A percentile compares a stretch with the other conserved stretches of the same genome.
Conservation (phyloP, 2,329 filamentous ascomycete species). For the Phaeophleospora eucalypticola region DNA sequence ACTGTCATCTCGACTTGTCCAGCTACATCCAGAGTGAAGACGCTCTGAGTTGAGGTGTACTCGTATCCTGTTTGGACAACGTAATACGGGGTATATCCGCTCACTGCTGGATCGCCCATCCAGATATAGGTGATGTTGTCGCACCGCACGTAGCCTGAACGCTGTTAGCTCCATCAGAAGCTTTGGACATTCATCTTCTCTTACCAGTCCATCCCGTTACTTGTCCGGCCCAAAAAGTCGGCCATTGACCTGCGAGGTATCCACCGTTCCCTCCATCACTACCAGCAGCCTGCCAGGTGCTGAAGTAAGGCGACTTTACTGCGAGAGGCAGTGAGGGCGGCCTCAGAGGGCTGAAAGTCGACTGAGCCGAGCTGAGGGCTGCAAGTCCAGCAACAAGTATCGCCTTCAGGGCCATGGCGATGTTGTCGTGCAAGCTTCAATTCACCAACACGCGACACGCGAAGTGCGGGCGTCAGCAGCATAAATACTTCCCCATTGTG, state of each 20-base stretch:
- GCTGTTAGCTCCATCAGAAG: neutral
- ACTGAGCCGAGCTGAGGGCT: constrained; percentile 17
- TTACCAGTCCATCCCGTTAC: constrained; percentile 58
- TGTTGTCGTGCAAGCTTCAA: no score
- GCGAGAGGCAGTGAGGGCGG: constrained; percentile 69
- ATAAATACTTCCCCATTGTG: no score
- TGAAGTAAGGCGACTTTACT: constrained; percentile 70
- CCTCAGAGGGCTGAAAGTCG: constrained; percentile 58
- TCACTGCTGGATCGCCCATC: constrained; percentile 36
- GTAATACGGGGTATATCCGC: neutral
- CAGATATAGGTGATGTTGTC: constrained; percentile 54
- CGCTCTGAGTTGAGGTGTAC: constrained; percentile 68
- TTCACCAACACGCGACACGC: no score
- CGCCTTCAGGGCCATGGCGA: no score
- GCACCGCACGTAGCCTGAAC: constrained; percentile 57
- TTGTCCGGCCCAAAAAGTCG: constrained; percentile 31
- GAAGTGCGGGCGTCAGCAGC: no score
- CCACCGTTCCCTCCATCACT: constrained; percentile 60
- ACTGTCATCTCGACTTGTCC: constrained; percentile 49
- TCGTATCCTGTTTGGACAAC: constrained; percentile 55
- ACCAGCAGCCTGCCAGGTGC: constrained; percentile 61
- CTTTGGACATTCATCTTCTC: neutral
- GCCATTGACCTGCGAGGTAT: constrained; percentile 51
- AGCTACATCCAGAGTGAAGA: constrained; percentile 51
- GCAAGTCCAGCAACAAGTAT: constrained; percentile 14